Percentiles rank a stretch among this genome's conserved stretches.
Evolutionary conservation across 345 rosid genomes (phyloP).

Genomic region (Citrus cavaleriei): DNA sequence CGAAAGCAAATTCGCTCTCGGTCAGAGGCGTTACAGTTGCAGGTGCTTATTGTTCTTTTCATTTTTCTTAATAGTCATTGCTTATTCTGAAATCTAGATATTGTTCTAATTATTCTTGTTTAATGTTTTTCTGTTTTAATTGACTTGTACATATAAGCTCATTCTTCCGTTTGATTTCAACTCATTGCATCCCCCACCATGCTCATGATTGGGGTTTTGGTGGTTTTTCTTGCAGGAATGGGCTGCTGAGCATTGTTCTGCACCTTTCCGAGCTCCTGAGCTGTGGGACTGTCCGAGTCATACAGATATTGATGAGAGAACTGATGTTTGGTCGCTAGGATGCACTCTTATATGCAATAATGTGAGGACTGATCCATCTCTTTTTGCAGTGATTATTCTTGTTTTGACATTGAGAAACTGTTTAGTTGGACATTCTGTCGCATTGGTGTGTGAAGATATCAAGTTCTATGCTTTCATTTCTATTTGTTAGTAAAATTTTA

Average conservation of each 20-base stretch:
- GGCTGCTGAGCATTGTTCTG: constrained; percentile 96
- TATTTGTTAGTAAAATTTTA: not conserved
- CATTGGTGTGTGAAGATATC: not conserved
- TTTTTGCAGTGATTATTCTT: not conserved
- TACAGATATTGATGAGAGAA: constrained; percentile 92
- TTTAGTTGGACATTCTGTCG: not conserved
- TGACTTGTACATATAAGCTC: not conserved
- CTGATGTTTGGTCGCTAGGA: constrained; percentile 97
- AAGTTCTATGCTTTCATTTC: not conserved
- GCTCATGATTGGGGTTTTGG: constrained; percentile 6
- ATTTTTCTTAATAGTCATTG: not conserved
- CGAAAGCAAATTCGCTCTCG: constrained; percentile 86
- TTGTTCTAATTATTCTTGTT: not conserved
- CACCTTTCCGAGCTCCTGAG: constrained; percentile 98
- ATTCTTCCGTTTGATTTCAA: not conserved
- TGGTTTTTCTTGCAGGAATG: constrained; percentile 58
- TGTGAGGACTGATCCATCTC: constrained; percentile 45
- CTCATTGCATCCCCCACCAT: not conserved
- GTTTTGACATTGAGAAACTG: not conserved
- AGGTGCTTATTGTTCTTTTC: constrained; percentile 44
- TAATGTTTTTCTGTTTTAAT: not conserved
- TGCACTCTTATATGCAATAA: constrained; percentile 96
- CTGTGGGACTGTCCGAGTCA: constrained; percentile 99
- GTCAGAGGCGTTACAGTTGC: constrained; percentile 87
- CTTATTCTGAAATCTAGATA: not conserved